Evolutionary conservation across 2,329 filamentous ascomycete genomes (phyloP).

Genomic region (Fonsecaea nubica): DNA sequence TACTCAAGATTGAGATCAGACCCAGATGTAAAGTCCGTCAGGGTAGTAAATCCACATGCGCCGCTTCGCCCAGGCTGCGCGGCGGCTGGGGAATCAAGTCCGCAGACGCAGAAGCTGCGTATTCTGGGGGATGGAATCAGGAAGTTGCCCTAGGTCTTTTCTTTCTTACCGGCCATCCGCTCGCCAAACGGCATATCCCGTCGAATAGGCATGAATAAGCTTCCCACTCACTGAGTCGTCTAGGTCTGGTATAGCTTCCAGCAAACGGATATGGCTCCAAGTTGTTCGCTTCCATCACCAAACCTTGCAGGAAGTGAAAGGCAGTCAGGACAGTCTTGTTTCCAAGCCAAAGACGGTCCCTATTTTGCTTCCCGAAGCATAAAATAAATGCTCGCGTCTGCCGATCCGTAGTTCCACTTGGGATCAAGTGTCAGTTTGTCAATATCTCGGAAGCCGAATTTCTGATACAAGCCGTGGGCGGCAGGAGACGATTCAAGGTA

Average conservation of each 20-base stretch:
- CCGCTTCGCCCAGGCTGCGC: neutral
- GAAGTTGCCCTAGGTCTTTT: neutral
- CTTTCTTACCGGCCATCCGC: neutral
- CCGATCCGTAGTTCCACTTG: constrained; percentile 21
- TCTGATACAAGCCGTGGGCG: constrained; percentile 54
- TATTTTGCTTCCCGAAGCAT: constrained; percentile 24
- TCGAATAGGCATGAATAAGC: neutral
- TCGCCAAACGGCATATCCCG: neutral
- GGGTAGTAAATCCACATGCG: neutral
- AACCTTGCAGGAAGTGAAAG: too few species aligned
- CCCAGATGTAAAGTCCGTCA: neutral
- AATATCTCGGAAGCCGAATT: constrained; percentile 51
- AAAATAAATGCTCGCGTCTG: constrained; percentile 24
- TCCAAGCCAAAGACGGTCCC: neutral
- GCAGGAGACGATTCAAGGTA: constrained; percentile 58
- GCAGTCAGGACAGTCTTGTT: too few species aligned
- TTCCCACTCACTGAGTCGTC: neutral
- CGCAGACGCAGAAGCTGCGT: neutral
- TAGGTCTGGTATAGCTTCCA: neutral
- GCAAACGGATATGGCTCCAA: neutral
- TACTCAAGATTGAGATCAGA: neutral
- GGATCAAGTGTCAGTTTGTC: constrained; percentile 22
- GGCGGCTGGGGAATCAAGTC: neutral
- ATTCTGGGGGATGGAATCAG: neutral
- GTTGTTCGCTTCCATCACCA: neutral